These are phyloP conservation scores for Eucalyptus tenuipes DNA, from an alignment of 345 rosid genomes.

Conservation along the genomic window DNA sequence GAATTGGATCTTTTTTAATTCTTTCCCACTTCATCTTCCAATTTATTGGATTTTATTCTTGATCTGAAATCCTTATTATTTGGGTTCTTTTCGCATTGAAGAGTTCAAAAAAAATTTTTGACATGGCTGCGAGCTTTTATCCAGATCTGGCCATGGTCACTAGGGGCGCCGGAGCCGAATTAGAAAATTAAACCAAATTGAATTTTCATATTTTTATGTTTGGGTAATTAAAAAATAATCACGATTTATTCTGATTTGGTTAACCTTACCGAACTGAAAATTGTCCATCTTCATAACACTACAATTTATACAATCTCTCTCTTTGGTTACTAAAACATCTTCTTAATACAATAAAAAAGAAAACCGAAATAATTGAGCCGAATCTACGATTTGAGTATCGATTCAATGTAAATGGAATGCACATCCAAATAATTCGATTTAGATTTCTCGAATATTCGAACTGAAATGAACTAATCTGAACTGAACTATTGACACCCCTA, in stretches of 20 bases:
- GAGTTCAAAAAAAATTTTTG: fast-evolving
- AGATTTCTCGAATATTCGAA: too few species aligned
- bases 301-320: too few species aligned
- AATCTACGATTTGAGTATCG: fast-evolving
- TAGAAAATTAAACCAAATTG: too few species aligned
- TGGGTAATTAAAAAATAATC: too few species aligned
- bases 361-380: fast-evolving
- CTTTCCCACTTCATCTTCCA: neutral
- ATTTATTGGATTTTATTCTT: neutral
- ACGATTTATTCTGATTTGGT: fast-evolving
- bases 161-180: too few species aligned
- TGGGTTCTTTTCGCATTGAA: neutral
- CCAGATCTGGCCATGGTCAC: too few species aligned
- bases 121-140: too few species aligned
- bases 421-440: too few species aligned
- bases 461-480: too few species aligned
- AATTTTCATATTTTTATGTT: neutral
- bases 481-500: fast-evolving
- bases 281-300: too few species aligned
- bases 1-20: neutral
- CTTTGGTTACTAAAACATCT: neutral
- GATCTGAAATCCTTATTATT: neutral
- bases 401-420: too few species aligned
- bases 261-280: fast-evolving
- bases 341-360: neutral